phyloP scores from a whole-genome alignment of 164 flowering plant genomes.

The Piper betle region DNA sequence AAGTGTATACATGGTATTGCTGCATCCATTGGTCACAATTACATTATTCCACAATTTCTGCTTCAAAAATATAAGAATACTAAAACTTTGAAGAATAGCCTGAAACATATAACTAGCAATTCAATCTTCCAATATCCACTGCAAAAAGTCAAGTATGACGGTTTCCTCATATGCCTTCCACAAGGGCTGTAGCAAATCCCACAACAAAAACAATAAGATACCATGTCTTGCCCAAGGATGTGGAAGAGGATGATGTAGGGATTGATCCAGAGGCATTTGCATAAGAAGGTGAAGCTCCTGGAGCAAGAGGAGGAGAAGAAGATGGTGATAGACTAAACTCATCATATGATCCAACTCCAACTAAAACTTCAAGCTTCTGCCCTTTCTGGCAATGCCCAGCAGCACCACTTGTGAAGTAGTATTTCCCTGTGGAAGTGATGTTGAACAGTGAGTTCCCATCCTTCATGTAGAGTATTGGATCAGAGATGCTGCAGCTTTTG shows the following conservation, averaged over 20 bases:
- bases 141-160: too few relatives aligned
- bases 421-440: conserved; percentile 46
- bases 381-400: conserved; percentile 58
- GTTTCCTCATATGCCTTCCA: too few relatives aligned
- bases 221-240: conserved; percentile 6
- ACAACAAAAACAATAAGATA: conserved; percentile 4
- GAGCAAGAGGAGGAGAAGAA: conserved; percentile 14
- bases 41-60: too few relatives aligned
- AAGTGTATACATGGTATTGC: too few relatives aligned
- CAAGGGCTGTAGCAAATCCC: too few relatives aligned
- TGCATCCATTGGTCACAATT: too few relatives aligned
- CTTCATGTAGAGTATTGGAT: conserved; percentile 68
- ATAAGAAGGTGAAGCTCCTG: conserved; percentile 52
- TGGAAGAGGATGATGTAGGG: conserved; percentile 35
- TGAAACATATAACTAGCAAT: too few relatives aligned
- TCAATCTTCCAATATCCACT: too few relatives aligned
- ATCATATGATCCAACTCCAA: conserved; percentile 30
- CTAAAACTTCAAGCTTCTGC: conserved; percentile 54
- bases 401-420: conserved; percentile 76
- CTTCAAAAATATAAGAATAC: too few relatives aligned
- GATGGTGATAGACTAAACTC: conserved; percentile 32
- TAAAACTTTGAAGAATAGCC: too few relatives aligned
- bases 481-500: conserved; percentile 51
- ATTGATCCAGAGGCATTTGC: conserved; percentile 68
- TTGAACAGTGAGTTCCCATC: conserved; percentile 85